phyloP scores from a whole-genome alignment of 768 basidiomycete genomes.

The Lentinula edodes region DNA sequence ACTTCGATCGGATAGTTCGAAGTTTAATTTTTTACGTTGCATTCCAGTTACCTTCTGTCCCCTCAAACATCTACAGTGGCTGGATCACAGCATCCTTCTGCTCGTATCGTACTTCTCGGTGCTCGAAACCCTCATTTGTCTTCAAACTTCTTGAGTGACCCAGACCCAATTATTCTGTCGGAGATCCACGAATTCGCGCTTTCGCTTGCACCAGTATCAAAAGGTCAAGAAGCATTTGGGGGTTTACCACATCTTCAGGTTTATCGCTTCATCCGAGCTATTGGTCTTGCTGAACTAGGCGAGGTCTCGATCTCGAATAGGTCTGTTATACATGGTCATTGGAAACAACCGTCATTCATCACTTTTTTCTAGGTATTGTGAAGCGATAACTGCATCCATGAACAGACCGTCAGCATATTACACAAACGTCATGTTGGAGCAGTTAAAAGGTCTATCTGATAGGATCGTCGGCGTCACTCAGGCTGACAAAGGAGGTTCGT shows the following conservation, averaged over 20 bases:
- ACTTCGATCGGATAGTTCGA: neutral
- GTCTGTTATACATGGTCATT: conserved; percentile 30
- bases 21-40: conserved; percentile 4
- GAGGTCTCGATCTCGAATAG: conserved; percentile 70
- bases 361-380: conserved; percentile 70
- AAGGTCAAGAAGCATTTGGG: conserved; percentile 81
- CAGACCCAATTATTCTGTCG: conserved; percentile 76
- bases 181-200: conserved; percentile 92
- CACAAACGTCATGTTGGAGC: conserved; percentile 60
- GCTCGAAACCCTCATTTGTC: conserved; percentile 47
- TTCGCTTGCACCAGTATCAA: conserved; percentile 61
- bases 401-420: conserved; percentile 61
- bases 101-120: conserved; percentile 73
- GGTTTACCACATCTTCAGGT: conserved; percentile 86
- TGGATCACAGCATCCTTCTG: conserved; percentile 60
- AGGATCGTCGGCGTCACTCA: conserved; percentile 70
- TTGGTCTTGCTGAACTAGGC: conserved; percentile 74
- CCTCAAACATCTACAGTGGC: conserved; percentile 73
- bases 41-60: conserved; percentile 75
- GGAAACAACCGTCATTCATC: neutral
- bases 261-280: conserved; percentile 78
- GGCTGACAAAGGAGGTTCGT: conserved; percentile 73
- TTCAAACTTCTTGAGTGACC: conserved; percentile 54
- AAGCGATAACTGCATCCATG: conserved; percentile 73
- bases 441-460: conserved; percentile 74